A percentile compares a stretch with the other conserved stretches of the same genome.
Evolutionary conservation across 2,329 filamentous ascomycete species (phyloP).

Genomic region (Sphaerostilbella broomeana): DNA sequence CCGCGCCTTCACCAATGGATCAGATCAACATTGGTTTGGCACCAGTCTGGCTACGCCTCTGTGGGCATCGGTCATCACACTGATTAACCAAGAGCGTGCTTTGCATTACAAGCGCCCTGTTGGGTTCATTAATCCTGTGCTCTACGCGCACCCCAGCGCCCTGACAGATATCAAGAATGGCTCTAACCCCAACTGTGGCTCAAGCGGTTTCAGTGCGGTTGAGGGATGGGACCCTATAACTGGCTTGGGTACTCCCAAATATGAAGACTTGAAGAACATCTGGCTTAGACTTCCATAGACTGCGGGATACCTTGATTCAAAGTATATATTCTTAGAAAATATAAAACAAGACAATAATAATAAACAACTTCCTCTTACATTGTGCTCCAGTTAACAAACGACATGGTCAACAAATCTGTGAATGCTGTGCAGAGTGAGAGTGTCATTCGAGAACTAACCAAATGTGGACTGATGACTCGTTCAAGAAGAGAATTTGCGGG

Average conservation of each 20-base stretch:
- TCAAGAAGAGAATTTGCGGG: too few species aligned
- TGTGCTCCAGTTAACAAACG: too few species aligned
- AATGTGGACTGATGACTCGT: too few species aligned
- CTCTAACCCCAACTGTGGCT: conserved; percentile 31
- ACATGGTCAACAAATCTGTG: too few species aligned
- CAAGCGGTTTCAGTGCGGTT: conserved; percentile 12
- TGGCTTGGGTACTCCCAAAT: conserved; percentile 14
- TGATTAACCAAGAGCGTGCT: conserved; percentile 18
- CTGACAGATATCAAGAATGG: conserved; percentile 34
- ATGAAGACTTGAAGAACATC: conserved; percentile 9
- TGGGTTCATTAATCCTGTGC: conserved; percentile 35
- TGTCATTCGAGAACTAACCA: too few species aligned
- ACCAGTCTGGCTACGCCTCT: conserved; percentile 18
- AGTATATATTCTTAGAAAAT: too few species aligned
- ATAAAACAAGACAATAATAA: too few species aligned
- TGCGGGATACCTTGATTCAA: too few species aligned
- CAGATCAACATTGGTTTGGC: conserved; percentile 11
- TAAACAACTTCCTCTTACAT: too few species aligned
- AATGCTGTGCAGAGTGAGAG: too few species aligned
- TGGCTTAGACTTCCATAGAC: conserved; percentile 9
- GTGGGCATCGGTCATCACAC: conserved; percentile 17
- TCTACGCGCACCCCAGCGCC: conserved; percentile 29
- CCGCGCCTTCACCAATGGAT: conserved; percentile 5
- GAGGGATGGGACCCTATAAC: conserved; percentile 15
- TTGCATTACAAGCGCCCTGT: conserved; percentile 29